Percentiles rank a stretch among this genome's conserved stretches.
Evolutionary conservation across 2,329 filamentous ascomycete species (phyloP).

Genomic region (Neoarthrinium moseri): DNA sequence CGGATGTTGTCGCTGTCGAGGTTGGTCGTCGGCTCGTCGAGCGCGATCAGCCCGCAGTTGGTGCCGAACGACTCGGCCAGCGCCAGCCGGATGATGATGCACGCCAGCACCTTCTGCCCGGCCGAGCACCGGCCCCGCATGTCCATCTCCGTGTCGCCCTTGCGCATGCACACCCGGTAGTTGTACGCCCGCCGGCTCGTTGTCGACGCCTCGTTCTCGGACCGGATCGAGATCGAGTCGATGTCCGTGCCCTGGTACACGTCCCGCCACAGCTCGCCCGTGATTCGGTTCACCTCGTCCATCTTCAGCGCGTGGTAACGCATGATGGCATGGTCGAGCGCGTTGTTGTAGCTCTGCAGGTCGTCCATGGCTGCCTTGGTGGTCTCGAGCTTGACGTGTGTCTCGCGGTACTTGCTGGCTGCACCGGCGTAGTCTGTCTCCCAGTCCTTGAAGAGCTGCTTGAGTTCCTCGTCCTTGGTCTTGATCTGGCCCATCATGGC

Average conservation of each 20-base stretch:
- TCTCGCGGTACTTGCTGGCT: conserved; percentile 75
- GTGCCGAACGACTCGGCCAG: conserved; percentile 95
- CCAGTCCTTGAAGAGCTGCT: conserved; percentile 73
- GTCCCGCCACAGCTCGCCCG: conserved; percentile 93
- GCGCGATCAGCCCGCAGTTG: conserved; percentile 92
- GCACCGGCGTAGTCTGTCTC: conserved; percentile 85
- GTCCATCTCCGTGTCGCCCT: conserved; percentile 96
- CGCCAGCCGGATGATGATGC: conserved; percentile 95
- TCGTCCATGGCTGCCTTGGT: conserved; percentile 94
- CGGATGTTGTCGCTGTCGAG: conserved; percentile 94
- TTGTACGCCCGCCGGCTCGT: conserved; percentile 84
- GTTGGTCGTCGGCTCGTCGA: conserved; percentile 97
- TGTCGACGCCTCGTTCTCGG: conserved; percentile 74
- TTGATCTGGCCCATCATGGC: conserved; percentile 76
- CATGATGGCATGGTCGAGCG: conserved; percentile 96
- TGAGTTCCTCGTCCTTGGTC: conserved; percentile 79
- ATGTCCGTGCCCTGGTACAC: conserved; percentile 98
- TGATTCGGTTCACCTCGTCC: conserved; percentile 95
- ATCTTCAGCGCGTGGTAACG: conserved; percentile 95
- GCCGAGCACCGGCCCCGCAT: conserved; percentile 98
- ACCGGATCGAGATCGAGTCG: conserved; percentile 92
- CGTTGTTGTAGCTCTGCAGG: conserved; percentile 75
- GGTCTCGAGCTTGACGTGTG: conserved; percentile 85
- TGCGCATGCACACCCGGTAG: conserved; percentile 97
- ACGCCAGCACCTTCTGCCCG: conserved; percentile 93